phyloP scores from a whole-genome alignment of 2,329 filamentous ascomycete genomes.

The Fusarium continuum region DNA sequence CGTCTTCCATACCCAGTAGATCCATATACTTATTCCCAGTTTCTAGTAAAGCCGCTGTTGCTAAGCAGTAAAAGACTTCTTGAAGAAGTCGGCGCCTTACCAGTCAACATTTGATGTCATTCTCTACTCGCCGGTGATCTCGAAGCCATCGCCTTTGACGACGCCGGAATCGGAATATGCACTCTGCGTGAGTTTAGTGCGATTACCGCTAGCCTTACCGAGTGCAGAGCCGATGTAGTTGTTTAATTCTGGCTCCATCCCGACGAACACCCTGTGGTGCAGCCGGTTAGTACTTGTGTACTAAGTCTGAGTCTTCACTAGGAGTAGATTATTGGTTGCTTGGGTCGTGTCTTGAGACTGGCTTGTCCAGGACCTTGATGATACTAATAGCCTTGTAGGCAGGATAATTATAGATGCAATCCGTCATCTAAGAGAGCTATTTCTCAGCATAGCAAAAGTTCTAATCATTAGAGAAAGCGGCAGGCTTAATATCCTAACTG shows the following conservation, averaged over 20 bases:
- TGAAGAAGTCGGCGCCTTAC: conserved; percentile 22
- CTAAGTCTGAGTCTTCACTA: conserved; percentile 17
- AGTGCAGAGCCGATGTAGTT: conserved; percentile 33
- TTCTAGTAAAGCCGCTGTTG: conserved; percentile 32
- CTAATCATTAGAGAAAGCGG: conserved; percentile 28
- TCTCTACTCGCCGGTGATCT: conserved; percentile 31
- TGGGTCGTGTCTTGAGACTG: conserved; percentile 18
- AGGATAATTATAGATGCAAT: conserved; percentile 22
- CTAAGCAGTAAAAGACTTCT: conserved; percentile 31
- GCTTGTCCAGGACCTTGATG: conserved; percentile 31
- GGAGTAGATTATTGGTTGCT: conserved; percentile 26
- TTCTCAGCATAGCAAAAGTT: conserved; percentile 32
- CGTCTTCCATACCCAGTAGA: conserved; percentile 36
- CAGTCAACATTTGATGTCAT: conserved; percentile 27
- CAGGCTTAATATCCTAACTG: conserved; percentile 27
- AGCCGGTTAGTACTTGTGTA: conserved; percentile 23
- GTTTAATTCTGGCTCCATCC: conserved; percentile 1
- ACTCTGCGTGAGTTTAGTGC: conserved; percentile 21
- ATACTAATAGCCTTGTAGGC: conserved; percentile 14
- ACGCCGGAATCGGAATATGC: conserved; percentile 22
- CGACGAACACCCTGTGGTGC: conserved; percentile 25
- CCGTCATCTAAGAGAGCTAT: conserved; percentile 32
- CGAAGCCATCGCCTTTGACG: conserved; percentile 20
- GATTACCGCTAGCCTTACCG: background rate
- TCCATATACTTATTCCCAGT: conserved; percentile 29